Evolutionary conservation across 345 rosid genomes (phyloP).

Genomic region (Barbarea vulgaris): DNA sequence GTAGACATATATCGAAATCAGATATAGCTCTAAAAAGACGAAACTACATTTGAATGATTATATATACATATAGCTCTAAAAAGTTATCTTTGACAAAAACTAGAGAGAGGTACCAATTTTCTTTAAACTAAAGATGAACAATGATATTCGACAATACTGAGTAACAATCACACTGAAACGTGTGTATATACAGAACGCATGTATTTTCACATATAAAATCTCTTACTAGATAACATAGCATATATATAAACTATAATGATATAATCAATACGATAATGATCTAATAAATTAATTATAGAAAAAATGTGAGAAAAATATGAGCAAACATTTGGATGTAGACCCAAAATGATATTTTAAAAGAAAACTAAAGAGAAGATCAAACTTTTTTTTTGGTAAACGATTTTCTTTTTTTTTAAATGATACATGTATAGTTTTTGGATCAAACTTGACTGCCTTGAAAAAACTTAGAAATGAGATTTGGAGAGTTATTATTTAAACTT

Average conservation of each 20-base stretch:
- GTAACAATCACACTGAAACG: background rate
- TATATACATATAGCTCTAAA: background rate
- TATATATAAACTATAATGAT: background rate
- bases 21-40: background rate
- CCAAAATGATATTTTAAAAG: background rate
- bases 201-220: background rate
- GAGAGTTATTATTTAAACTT: background rate
- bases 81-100: background rate
- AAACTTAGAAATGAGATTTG: background rate
- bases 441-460: background rate
- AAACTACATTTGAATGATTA: background rate
- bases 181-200: background rate
- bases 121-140: conserved; percentile 1
- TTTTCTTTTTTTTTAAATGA: background rate
- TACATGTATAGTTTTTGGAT: background rate
- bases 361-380: background rate
- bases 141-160: background rate
- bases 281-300: background rate
- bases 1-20: background rate
- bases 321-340: background rate
- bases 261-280: background rate
- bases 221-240: background rate
- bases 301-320: conserved; percentile 9
- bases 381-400: background rate
- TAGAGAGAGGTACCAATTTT: background rate